A percentile compares a stretch with the other conserved stretches of the same genome.
Evolutionary conservation across 768 basidiomycete genomes (phyloP).

Genomic region (Trametes punicea): DNA sequence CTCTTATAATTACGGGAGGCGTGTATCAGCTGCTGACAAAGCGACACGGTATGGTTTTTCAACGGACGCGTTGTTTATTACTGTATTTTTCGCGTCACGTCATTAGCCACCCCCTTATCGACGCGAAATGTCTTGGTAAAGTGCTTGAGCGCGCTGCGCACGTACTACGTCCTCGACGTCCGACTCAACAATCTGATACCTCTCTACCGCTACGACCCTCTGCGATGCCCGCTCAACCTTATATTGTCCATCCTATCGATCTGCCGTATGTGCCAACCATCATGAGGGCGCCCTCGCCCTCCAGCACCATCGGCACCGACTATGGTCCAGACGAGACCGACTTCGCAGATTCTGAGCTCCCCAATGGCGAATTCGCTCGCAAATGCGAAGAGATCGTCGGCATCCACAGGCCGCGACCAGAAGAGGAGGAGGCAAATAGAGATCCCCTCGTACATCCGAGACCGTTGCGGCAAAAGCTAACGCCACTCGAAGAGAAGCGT

Average conservation of each 20-base stretch:
- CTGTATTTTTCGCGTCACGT: conserved; percentile 21
- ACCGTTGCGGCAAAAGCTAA: conserved; percentile 22
- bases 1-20: conserved; percentile 24
- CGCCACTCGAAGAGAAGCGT: conserved; percentile 40
- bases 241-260: conserved; percentile 26
- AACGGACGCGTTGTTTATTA: conserved; percentile 25
- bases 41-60: conserved; percentile 4
- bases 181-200: no score
- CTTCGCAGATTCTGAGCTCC: conserved; percentile 38
- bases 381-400: conserved; percentile 35
- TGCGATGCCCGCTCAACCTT: conserved; percentile 19
- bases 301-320: conserved; percentile 45
- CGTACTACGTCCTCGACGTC: no score
- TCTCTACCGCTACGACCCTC: neutral
- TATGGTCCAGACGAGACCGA: conserved; percentile 46
- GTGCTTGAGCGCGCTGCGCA: no score
- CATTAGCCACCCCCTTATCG: conserved; percentile 4
- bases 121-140: neutral
- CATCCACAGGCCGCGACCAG: conserved; percentile 34
- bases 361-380: conserved; percentile 35
- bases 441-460: conserved; percentile 35
- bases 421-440: conserved; percentile 35
- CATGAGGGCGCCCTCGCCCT: conserved; percentile 45
- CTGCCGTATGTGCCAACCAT: conserved; percentile 42
- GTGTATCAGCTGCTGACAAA: conserved; percentile 23